Evolutionary conservation across 805 yeast species (phyloP).

Genomic region (Candida broadrunensis): DNA sequence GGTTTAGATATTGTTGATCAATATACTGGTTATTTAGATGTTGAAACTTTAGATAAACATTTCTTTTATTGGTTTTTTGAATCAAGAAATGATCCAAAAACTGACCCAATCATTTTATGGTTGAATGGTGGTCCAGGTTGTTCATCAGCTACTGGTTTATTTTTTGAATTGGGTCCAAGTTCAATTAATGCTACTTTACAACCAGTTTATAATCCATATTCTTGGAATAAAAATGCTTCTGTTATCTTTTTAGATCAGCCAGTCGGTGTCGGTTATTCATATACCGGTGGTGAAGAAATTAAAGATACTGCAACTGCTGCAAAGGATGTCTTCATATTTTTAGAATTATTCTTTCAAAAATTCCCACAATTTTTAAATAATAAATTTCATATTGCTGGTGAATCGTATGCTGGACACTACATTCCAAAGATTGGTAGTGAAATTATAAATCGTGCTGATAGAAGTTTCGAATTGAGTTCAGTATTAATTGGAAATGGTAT

Average conservation of each 20-base stretch:
- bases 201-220: conserved; percentile 75
- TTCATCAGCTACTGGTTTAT: conserved; percentile 83
- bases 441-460: conserved; percentile 64
- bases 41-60: conserved; percentile 52
- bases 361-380: conserved; percentile 65
- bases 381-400: conserved; percentile 87
- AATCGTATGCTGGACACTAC: conserved; percentile 92
- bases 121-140: conserved; percentile 97
- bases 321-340: conserved; percentile 79
- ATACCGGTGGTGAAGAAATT: conserved; percentile 60
- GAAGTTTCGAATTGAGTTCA: conserved; percentile 35
- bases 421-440: conserved; percentile 87
- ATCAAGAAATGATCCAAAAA: conserved; percentile 80
- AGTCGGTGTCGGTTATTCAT: conserved; percentile 87
- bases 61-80: conserved; percentile 94
- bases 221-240: conserved; percentile 91
- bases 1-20: conserved; percentile 37
- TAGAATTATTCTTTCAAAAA: conserved; percentile 77
- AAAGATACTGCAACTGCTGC: conserved; percentile 79
- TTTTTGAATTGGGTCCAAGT: conserved; percentile 91
- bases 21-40: conserved; percentile 39
- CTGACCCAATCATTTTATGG: conserved; percentile 89
- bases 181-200: conserved; percentile 62
- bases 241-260: conserved; percentile 94
- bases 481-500: conserved; percentile 46